These are phyloP conservation scores for Neofusicoccum kwambonambiense DNA, from an alignment of 2,329 filamentous ascomycete species.

Conservation along the genomic window DNA sequence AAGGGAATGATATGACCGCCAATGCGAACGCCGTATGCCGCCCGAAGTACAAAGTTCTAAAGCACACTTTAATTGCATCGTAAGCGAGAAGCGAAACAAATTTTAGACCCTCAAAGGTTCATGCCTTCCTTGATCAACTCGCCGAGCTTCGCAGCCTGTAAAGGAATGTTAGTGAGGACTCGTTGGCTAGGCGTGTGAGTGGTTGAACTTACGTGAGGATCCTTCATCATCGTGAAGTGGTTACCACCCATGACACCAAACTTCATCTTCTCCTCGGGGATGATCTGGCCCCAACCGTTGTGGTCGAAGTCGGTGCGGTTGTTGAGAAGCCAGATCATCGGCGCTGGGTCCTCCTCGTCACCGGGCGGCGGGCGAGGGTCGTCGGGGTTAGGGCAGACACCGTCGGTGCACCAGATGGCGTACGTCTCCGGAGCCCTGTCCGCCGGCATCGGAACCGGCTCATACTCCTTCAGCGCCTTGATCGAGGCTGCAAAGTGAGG, in stretches of 20 bases:
- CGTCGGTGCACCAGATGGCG: constrained; percentile 71
- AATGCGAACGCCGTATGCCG: constrained; percentile 2
- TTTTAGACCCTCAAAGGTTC: constrained; percentile 23
- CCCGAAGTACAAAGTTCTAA: background rate
- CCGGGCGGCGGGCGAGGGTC: constrained; percentile 66
- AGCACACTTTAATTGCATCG: background rate
- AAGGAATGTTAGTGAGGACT: constrained; percentile 26
- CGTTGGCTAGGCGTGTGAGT: background rate
- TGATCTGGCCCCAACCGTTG: constrained; percentile 68
- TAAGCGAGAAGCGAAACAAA: background rate
- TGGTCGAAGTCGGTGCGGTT: constrained; percentile 70
- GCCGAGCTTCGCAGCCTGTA: constrained; percentile 39
- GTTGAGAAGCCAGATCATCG: constrained; percentile 67
- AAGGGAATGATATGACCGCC: background rate
- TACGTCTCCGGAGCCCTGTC: constrained; percentile 61
- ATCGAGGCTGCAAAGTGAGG: constrained; percentile 72
- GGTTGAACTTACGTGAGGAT: constrained; percentile 45
- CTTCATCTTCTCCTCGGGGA: constrained; percentile 61
- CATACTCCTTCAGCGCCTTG: constrained; percentile 66
- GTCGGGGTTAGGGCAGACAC: constrained; percentile 65
- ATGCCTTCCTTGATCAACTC: constrained; percentile 46
- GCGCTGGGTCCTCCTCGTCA: constrained; percentile 54
- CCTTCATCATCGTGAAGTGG: constrained; percentile 77
- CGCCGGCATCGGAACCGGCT: constrained; percentile 61
- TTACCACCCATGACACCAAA: constrained; percentile 69